These are phyloP conservation scores for Astraeus odoratus DNA, from an alignment of 768 basidiomycete genomes.

Conservation along the genomic window DNA sequence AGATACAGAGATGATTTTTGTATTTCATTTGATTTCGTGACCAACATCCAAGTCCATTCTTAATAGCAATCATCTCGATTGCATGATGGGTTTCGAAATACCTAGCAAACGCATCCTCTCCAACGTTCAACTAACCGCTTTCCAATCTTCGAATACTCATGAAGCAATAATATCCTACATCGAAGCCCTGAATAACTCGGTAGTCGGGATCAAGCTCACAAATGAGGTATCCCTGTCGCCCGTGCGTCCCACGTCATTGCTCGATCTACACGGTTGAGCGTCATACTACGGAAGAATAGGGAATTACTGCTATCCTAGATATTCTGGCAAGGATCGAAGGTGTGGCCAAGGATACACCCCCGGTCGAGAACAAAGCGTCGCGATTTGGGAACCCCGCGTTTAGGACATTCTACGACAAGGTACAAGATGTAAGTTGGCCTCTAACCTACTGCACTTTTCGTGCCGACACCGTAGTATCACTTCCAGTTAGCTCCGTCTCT, in stretches of 20 bases:
- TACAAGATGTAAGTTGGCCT: constrained; percentile 48
- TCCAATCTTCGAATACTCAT: constrained; percentile 70
- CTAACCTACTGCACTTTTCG: too few relatives aligned
- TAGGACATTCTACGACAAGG: constrained; percentile 80
- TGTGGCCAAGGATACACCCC: constrained; percentile 65
- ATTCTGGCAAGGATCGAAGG: constrained; percentile 63
- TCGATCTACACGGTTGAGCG: constrained; percentile 1
- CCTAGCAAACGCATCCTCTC: constrained; percentile 74
- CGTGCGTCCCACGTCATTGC: constrained; percentile 37
- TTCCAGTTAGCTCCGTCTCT: constrained; percentile 46
- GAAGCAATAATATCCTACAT: constrained; percentile 63
- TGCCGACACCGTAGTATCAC: background rate
- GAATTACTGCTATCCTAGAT: constrained; percentile 50
- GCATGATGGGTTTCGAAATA: constrained; percentile 33
- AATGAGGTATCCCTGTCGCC: constrained; percentile 51
- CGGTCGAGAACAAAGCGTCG: constrained; percentile 84
- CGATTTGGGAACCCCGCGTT: constrained; percentile 98
- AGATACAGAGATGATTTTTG: too few relatives aligned
- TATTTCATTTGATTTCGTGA: too few relatives aligned
- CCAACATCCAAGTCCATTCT: too few relatives aligned
- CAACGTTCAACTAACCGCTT: constrained; percentile 71
- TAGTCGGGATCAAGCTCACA: constrained; percentile 69
- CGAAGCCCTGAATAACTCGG: constrained; percentile 64
- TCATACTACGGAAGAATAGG: constrained; percentile 36
- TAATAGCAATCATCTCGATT: too few relatives aligned